Percentiles rank a stretch among this genome's conserved stretches.
Evolutionary conservation across 2,329 filamentous ascomycete genomes (phyloP).

Genomic region (Arthrobotrys conoides): DNA sequence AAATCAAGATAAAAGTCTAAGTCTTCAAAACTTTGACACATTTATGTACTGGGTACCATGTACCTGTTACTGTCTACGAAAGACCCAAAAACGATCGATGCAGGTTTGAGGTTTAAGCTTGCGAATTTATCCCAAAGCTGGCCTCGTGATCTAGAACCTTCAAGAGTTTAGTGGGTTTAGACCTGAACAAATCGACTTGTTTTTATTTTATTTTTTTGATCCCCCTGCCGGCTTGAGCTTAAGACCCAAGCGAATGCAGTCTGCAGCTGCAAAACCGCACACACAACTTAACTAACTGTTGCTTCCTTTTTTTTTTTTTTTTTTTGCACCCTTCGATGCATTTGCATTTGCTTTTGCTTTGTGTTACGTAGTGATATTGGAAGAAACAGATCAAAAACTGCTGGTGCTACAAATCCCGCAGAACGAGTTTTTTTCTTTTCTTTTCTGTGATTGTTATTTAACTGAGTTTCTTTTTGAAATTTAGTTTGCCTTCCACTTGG

Average conservation of each 20-base stretch:
- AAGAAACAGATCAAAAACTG: slow-evolving; percentile 17
- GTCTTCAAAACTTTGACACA: slow-evolving; percentile 20
- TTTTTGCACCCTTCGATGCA: neutral
- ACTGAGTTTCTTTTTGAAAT: neutral
- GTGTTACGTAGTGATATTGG: slow-evolving; percentile 37
- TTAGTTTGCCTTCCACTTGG: neutral
- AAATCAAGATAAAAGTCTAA: slow-evolving; percentile 15
- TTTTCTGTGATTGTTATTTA: neutral
- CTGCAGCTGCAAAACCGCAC: slow-evolving; percentile 40
- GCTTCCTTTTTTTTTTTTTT: neutral
- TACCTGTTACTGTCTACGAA: neutral
- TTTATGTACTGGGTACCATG: neutral
- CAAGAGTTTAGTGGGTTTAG: slow-evolving; percentile 21
- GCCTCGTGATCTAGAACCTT: slow-evolving; percentile 53
- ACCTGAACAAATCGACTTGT: slow-evolving; percentile 9
- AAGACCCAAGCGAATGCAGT: slow-evolving; percentile 40
- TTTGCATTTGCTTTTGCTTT: slow-evolving; percentile 44
- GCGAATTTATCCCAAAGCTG: slow-evolving; percentile 29
- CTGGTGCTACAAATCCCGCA: slow-evolving; percentile 44
- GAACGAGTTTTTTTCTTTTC: neutral
- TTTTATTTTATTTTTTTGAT: slow-evolving; percentile 1
- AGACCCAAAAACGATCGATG: slow-evolving; percentile 2
- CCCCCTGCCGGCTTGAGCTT: slow-evolving; percentile 19
- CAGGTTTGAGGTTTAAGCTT: no score
- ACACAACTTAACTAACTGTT: no score